Evolutionary conservation across 164 flowering plant genomes (phyloP).

Genomic region (Pachysandra terminalis): DNA sequence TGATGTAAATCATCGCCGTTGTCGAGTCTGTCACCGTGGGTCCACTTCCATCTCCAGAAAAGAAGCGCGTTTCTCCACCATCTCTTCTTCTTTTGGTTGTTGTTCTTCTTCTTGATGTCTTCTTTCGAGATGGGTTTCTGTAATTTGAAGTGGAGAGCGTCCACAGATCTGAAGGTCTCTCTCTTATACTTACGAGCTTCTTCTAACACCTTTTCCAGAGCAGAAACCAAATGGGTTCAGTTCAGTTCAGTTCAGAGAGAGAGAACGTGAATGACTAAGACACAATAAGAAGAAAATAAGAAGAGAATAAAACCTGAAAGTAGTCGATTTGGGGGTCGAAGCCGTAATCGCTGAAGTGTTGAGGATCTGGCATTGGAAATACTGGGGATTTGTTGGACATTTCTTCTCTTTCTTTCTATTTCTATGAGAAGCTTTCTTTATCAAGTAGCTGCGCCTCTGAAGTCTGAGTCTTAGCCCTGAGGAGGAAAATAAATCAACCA

Average conservation of each 20-base stretch:
- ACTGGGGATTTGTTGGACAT: slow-evolving; percentile 63
- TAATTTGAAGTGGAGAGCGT: slow-evolving; percentile 67
- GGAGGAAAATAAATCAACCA: too few relatives aligned
- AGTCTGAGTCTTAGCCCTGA: too few relatives aligned
- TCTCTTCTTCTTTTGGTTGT: slow-evolving; percentile 44
- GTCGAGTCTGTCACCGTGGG: neutral
- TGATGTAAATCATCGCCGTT: slow-evolving; percentile 23
- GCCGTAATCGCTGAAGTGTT: slow-evolving; percentile 90
- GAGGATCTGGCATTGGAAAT: slow-evolving; percentile 63
- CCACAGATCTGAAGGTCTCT: slow-evolving; percentile 48
- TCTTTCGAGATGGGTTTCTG: slow-evolving; percentile 75
- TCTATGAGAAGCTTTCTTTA: too few relatives aligned
- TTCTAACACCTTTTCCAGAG: slow-evolving; percentile 50
- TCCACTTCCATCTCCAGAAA: slow-evolving; percentile 60
- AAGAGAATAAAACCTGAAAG: slow-evolving; percentile 54
- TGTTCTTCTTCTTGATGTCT: slow-evolving; percentile 33
- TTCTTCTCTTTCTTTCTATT: neutral
- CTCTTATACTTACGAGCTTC: slow-evolving; percentile 71
- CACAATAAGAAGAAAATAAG: neutral
- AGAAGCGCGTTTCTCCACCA: slow-evolving; percentile 79
- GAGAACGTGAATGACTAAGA: neutral
- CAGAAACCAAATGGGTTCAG: neutral
- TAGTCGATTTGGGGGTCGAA: slow-evolving; percentile 86
- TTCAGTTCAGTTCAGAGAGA: neutral
- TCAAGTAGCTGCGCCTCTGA: too few relatives aligned